Evolutionary conservation across 768 basidiomycete genomes (phyloP).

Genomic region (Phlebiopsis gigantea): DNA sequence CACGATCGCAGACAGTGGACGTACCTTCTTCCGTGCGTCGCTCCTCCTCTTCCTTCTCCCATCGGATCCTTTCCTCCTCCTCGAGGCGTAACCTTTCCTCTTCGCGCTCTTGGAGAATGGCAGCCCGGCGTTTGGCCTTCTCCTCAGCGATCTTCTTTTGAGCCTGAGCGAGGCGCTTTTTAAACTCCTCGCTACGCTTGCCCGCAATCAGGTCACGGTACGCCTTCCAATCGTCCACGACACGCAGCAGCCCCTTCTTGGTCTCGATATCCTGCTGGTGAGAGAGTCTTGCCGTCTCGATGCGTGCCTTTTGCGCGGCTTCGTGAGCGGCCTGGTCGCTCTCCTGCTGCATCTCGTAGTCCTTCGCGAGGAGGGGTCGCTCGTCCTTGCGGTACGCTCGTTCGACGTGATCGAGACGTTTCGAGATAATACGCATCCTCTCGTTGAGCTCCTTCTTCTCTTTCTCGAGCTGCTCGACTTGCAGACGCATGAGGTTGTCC

Average conservation of each 20-base stretch:
- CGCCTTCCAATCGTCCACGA: slow-evolving; percentile 63
- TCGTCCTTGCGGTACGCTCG: slow-evolving; percentile 94
- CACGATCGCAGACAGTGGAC: slow-evolving; percentile 15
- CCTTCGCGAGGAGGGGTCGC: slow-evolving; percentile 74
- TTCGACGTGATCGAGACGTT: slow-evolving; percentile 93
- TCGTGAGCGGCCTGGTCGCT: slow-evolving; percentile 71
- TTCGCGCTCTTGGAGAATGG: slow-evolving; percentile 52
- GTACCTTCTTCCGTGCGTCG: slow-evolving; percentile 46
- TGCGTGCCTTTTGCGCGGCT: slow-evolving; percentile 47
- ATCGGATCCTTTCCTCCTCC: slow-evolving; percentile 31
- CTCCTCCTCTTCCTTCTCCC: slow-evolving; percentile 37
- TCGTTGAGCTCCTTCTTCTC: slow-evolving; percentile 87
- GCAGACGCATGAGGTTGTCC: slow-evolving; percentile 79
- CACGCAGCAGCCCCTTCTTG: slow-evolving; percentile 69
- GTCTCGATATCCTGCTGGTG: slow-evolving; percentile 66
- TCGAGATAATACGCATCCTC: slow-evolving; percentile 73
- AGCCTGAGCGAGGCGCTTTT: slow-evolving; percentile 51
- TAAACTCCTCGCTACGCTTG: slow-evolving; percentile 62
- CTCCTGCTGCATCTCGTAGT: slow-evolving; percentile 83
- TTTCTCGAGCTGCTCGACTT: slow-evolving; percentile 94
- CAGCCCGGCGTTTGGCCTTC: slow-evolving; percentile 65
- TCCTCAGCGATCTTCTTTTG: slow-evolving; percentile 74
- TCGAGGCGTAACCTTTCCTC: slow-evolving; percentile 44
- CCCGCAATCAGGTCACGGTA: slow-evolving; percentile 49
- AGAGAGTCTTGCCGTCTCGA: slow-evolving; percentile 47